These are phyloP conservation scores for Lachancea kluyveri DNA, from an alignment of 805 yeast genomes.

Conservation along the genomic window DNA sequence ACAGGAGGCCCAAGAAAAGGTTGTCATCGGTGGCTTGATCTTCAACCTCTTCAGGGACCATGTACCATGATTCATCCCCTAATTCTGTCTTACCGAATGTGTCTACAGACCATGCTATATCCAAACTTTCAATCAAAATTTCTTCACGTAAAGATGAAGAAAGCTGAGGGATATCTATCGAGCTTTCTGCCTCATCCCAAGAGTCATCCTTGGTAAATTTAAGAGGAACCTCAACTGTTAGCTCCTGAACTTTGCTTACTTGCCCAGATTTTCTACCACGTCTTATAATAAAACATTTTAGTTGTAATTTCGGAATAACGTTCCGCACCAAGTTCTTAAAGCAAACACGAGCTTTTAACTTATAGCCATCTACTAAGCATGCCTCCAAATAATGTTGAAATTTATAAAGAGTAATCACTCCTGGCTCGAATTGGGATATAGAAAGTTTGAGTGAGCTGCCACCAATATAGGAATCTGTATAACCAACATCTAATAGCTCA, in stretches of 20 bases:
- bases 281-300: slow-evolving; percentile 30
- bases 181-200: slow-evolving; percentile 18
- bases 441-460: slow-evolving; percentile 33
- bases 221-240: slow-evolving; percentile 28
- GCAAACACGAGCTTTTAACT: slow-evolving; percentile 24
- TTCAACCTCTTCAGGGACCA: slow-evolving; percentile 17
- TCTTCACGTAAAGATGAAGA: slow-evolving; percentile 15
- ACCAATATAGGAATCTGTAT: slow-evolving; percentile 31
- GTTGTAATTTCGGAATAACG: slow-evolving; percentile 28
- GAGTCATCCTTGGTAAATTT: slow-evolving; percentile 9
- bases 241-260: slow-evolving; percentile 28
- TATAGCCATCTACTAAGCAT: slow-evolving; percentile 13
- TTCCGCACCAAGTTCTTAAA: slow-evolving; percentile 9
- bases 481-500: slow-evolving; percentile 10
- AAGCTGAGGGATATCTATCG: slow-evolving; percentile 15
- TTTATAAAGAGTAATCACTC: slow-evolving; percentile 21
- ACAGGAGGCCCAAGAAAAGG: slow-evolving; percentile 4
- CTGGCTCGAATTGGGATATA: slow-evolving; percentile 16
- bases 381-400: slow-evolving; percentile 24
- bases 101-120: slow-evolving; percentile 13
- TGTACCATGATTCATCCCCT: slow-evolving; percentile 20
- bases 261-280: slow-evolving; percentile 27
- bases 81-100: no score
- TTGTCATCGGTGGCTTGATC: neutral
- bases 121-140: slow-evolving; percentile 17